Evolutionary conservation across 495 filamentous ascomycete species (phyloP), one percentile per base, ranked within the genome.

Genomic region (Talaromyces ruber): DNA sequence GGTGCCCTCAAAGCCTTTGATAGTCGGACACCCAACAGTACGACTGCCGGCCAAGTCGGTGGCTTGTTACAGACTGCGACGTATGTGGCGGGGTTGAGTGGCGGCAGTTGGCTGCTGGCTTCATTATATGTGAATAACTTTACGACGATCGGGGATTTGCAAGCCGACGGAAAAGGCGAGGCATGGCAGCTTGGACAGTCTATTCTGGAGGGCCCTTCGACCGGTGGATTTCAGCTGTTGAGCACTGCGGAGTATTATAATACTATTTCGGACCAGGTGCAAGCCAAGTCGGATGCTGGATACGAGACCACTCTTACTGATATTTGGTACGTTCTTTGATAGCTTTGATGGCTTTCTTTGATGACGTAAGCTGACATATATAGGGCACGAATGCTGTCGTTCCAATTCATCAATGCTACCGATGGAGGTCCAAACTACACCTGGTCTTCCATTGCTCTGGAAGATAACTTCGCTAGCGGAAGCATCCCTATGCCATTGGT

Each of bases 101-200:
- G 92, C 24, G 92, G 92, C 50, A 83, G 86, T 11, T 97, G 92
- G 92, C 76, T 96, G n/a, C 82, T 95, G n/a, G 89, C 89, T 9
- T 90, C 86, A 51, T 79, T 97, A n/a, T 92, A 84, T 65, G 76
- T 86, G 65, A 97, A 96, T 76, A 97, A 96, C 72, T 97, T 92
- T 76, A 87, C 86, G 50, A 85, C 83, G 7, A 81, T 96, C 51
- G 67, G 81, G 39, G 71, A 70, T 50, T 81, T 93, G 59, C 82
- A 86, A 30, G 71, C 84, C 32, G 81, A 81, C 21, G 69, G 74
- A 34, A 53, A 72, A 2, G 81, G 78, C 3, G 76, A 74, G 30
- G 72, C 86, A 18, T 97, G 92, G 91, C 73, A 91, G 57, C 88
- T 96, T 62, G 79, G 77, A 2, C 85, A 88, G 63, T 86, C 82